These are phyloP conservation scores for Flaveria trinervia DNA, from an alignment of 129 eudicot species.

Conservation along the genomic window DNA sequence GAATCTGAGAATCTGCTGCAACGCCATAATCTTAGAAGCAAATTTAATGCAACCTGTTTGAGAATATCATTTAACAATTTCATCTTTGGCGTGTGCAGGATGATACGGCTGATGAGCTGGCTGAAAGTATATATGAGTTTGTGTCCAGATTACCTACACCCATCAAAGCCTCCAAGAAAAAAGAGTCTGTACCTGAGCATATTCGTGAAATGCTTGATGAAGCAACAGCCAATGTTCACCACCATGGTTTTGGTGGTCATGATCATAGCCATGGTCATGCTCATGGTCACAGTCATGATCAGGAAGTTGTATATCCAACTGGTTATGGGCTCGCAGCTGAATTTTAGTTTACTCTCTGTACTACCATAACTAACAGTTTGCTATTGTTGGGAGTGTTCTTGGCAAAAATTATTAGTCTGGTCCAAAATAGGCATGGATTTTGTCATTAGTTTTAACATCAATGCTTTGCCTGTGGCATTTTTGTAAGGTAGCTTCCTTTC, in stretches of 20 bases:
- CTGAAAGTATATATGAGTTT: slow-evolving; percentile 51
- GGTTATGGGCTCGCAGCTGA: slow-evolving; percentile 10
- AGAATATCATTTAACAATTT: slow-evolving; percentile 10
- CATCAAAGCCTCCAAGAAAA: slow-evolving; percentile 39
- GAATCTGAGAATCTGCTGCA: too few relatives aligned
- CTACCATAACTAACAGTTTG: neutral
- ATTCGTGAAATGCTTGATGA: slow-evolving; percentile 50
- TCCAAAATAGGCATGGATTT: neutral
- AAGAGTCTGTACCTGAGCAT: slow-evolving; percentile 62
- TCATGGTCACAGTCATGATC: slow-evolving; percentile 34
- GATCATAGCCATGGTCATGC: slow-evolving; percentile 41
- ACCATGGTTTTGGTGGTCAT: slow-evolving; percentile 43
- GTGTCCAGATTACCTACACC: slow-evolving; percentile 70
- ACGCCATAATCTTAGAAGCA: neutral
- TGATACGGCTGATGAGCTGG: slow-evolving; percentile 67
- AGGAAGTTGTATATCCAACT: slow-evolving; percentile 19
- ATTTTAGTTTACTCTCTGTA: neutral
- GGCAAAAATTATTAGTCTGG: neutral
- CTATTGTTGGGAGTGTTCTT: neutral
- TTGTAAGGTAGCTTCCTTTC: too few relatives aligned
- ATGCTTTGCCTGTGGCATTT: too few relatives aligned
- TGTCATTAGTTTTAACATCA: neutral
- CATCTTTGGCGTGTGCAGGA: slow-evolving; percentile 45
- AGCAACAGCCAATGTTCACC: slow-evolving; percentile 38
- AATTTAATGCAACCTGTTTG: too few relatives aligned